These are phyloP conservation scores for Solidago caesia DNA, from an alignment of 129 eudicot genomes.

Conservation along the genomic window DNA sequence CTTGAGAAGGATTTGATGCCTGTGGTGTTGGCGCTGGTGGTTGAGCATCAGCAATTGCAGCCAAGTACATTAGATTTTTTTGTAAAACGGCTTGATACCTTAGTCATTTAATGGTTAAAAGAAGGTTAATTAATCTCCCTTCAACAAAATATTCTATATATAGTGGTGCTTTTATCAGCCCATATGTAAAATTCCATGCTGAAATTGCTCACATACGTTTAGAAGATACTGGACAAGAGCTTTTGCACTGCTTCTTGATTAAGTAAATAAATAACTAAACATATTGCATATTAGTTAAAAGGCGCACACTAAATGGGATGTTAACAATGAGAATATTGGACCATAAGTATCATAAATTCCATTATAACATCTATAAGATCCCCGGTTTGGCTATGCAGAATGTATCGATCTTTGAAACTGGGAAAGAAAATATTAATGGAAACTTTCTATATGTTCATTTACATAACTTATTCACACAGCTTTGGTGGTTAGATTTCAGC, in stretches of 20 bases:
- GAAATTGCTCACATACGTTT: background rate
- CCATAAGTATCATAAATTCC: background rate
- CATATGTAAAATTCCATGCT: too few relatives aligned
- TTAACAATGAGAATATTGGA: background rate
- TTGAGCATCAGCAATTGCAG: constrained; percentile 94
- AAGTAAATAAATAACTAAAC: background rate
- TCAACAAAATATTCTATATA: background rate
- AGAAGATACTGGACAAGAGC: background rate
- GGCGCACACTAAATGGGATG: background rate
- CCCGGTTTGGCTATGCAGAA: background rate
- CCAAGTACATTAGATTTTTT: constrained; percentile 78
- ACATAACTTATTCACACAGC: background rate
- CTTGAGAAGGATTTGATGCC: constrained; percentile 63
- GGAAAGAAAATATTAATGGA: background rate
- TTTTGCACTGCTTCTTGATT: background rate
- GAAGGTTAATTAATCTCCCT: background rate
- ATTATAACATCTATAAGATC: background rate
- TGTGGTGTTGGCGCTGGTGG: constrained; percentile 48
- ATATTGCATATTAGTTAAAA: background rate
- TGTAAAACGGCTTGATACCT: constrained; percentile 83
- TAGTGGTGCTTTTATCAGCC: background rate
- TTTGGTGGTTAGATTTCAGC: background rate
- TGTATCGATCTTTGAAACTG: background rate
- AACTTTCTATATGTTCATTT: background rate
- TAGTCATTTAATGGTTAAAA: constrained; percentile 18